Conservation (phyloP, 192 early-diverging fungal genomes). For the Gryganskiella cystojenkinii region DNA sequence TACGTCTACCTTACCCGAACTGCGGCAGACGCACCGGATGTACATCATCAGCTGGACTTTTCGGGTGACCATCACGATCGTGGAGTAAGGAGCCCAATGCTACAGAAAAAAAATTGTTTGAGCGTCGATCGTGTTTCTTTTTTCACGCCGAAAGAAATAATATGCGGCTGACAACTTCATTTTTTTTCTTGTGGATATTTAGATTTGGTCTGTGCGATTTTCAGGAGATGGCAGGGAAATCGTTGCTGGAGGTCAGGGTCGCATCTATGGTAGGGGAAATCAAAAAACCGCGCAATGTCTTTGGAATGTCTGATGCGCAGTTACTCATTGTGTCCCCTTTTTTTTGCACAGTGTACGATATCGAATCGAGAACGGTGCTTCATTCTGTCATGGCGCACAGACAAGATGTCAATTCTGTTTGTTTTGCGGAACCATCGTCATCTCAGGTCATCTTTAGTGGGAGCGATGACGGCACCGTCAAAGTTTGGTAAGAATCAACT, state of each 20-base stretch:
- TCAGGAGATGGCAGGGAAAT: conserved; percentile 69
- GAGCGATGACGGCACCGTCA: conserved; percentile 68
- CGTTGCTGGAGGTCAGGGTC: conserved; percentile 62
- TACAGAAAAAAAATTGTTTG: not conserved
- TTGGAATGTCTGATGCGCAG: conserved; percentile 8
- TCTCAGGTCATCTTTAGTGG: conserved; percentile 72
- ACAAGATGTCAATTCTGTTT: conserved; percentile 77
- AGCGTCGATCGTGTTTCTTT: not conserved
- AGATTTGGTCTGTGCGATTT: conserved; percentile 75
- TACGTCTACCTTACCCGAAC: conserved; percentile 65
- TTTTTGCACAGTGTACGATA: conserved; percentile 62
- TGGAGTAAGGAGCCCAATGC: conserved; percentile 14
- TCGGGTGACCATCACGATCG: conserved; percentile 24
- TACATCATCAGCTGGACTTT: conserved; percentile 54
- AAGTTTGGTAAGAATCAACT: conserved; percentile 55
- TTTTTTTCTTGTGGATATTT: not conserved
- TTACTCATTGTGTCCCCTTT: not conserved
- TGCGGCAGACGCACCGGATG: conserved; percentile 41
- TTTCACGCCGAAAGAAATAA: no score
- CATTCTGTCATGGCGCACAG: conserved; percentile 63
- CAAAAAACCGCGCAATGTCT: no score
- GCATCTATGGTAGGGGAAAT: conserved; percentile 33
- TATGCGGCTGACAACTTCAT: not conserved
- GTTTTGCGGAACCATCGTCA: conserved; percentile 58
- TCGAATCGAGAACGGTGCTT: conserved; percentile 60